Evolutionary conservation across 1,284 basidiomycete species (phyloP).

Genomic region (Naganishia liquefaciens): DNA sequence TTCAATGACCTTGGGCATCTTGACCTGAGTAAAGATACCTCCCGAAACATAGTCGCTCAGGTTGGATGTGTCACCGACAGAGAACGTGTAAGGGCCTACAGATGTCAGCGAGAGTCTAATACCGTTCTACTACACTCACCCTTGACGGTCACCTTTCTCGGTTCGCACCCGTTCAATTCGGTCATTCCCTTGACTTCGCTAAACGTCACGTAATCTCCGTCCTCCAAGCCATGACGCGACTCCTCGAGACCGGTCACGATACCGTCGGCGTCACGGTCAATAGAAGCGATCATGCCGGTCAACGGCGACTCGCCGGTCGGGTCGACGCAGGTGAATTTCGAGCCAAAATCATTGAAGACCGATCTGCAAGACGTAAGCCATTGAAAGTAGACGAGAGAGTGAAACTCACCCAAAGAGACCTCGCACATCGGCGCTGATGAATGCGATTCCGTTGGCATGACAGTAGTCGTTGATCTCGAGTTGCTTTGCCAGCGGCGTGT

Average conservation of each 20-base stretch:
- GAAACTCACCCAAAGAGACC: slow-evolving; percentile 85
- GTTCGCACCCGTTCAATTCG: slow-evolving; percentile 85
- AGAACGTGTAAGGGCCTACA: slow-evolving; percentile 84
- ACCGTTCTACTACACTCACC: slow-evolving; percentile 53
- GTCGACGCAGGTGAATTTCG: slow-evolving; percentile 91
- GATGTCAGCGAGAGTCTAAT: background rate
- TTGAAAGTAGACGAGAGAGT: background rate
- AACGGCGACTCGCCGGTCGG: slow-evolving; percentile 92
- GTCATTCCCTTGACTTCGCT: slow-evolving; percentile 96
- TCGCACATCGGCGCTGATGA: slow-evolving; percentile 87
- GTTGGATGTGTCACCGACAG: slow-evolving; percentile 83
- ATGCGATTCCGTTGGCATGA: slow-evolving; percentile 82
- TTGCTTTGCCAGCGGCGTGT: slow-evolving; percentile 75
- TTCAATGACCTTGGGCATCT: slow-evolving; percentile 94
- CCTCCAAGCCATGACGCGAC: slow-evolving; percentile 94
- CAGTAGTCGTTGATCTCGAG: slow-evolving; percentile 95
- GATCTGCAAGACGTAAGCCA: slow-evolving; percentile 58
- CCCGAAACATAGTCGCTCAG: slow-evolving; percentile 80
- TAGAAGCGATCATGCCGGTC: slow-evolving; percentile 91
- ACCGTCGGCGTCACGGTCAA: slow-evolving; percentile 73
- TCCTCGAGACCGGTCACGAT: slow-evolving; percentile 96
- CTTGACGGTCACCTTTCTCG: slow-evolving; percentile 88
- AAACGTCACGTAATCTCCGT: slow-evolving; percentile 97
- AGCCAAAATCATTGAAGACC: slow-evolving; percentile 95
- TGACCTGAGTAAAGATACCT: slow-evolving; percentile 97